Evolutionary conservation across 2,329 filamentous ascomycete species (phyloP).

Genomic region (Epichloe elymi): DNA sequence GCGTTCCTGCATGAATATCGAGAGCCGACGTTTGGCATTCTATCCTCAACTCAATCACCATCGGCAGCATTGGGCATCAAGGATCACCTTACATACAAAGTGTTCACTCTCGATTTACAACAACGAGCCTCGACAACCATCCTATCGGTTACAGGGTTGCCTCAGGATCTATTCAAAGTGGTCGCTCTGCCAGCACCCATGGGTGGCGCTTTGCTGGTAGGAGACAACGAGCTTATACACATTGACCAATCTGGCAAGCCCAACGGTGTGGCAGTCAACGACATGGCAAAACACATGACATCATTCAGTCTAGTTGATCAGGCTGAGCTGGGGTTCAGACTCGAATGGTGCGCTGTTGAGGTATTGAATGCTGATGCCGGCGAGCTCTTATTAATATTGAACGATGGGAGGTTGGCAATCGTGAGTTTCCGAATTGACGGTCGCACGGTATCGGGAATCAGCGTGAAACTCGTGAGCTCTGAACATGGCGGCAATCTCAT

Average conservation of each 20-base stretch:
- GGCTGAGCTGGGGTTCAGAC: slow-evolving; percentile 60
- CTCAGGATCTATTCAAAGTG: slow-evolving; percentile 75
- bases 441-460: slow-evolving; percentile 76
- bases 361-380: slow-evolving; percentile 63
- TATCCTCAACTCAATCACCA: slow-evolving; percentile 62
- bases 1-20: slow-evolving; percentile 93
- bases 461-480: slow-evolving; percentile 49
- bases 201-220: slow-evolving; percentile 76
- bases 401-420: slow-evolving; percentile 60
- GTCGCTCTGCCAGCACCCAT: slow-evolving; percentile 74
- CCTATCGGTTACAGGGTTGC: slow-evolving; percentile 70
- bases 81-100: slow-evolving; percentile 79
- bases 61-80: slow-evolving; percentile 72
- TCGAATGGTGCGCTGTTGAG: slow-evolving; percentile 73
- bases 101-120: slow-evolving; percentile 89
- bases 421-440: slow-evolving; percentile 81
- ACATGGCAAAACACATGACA: slow-evolving; percentile 72
- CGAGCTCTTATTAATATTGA: slow-evolving; percentile 72
- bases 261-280: slow-evolving; percentile 84
- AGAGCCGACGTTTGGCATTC: slow-evolving; percentile 90
- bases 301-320: slow-evolving; percentile 80
- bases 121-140: slow-evolving; percentile 89
- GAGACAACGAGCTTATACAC: slow-evolving; percentile 83
- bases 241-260: slow-evolving; percentile 92
- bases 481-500: slow-evolving; percentile 53